Evolutionary conservation across 164 flowering plant species (phyloP), one percentile per base, ranked within the genome.

Genomic region (Euptelea pleiosperma): DNA sequence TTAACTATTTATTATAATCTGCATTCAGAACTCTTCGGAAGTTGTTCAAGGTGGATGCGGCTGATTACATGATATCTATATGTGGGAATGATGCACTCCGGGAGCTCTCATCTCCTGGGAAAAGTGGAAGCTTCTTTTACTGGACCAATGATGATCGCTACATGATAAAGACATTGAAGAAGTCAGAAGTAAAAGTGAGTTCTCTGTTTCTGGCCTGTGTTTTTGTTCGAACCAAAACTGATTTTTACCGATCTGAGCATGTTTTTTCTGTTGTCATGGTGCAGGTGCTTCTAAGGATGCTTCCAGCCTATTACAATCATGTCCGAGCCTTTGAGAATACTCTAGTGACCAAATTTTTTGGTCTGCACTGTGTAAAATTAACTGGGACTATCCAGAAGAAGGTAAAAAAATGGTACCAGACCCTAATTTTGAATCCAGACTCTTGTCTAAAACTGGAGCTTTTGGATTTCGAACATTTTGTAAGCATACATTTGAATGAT

Each of bases 161-260:
- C 73, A 89, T 89, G 96, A 89, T 89, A 12, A 89, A 89, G 77
- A 89, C 96, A 12, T 84, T 89, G 77, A 89, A 84, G 75, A 89
- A 89, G 47, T 61, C 89, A 18, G 96, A 89, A 82, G 86, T 65
- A 1, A 86, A 89, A 67, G 96, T 89, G 60, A 70, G 79, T 29
- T 31, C 2, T 36, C 24, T 33, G 21, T 3, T 12, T 3, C 28
- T 15, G 4, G 3, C n/a, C n/a, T n/a, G n/a, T 11, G 0, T 14
- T 28, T 2, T 40, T 14, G 19, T 16, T 40, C 9, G 34, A 57
- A 34, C 10, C 57, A n/a, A 50, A 3, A 26, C 44, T 30, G 41
- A 6, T 56, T 26, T 21, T 63, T 14, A 35, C 29, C 0, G 26
- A 19, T 57, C 31, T 8, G 33, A 19, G 11, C 10, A 28, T 43